phyloP scores from a whole-genome alignment of 2,329 filamentous ascomycete species.

The Penicillium sp. region DNA sequence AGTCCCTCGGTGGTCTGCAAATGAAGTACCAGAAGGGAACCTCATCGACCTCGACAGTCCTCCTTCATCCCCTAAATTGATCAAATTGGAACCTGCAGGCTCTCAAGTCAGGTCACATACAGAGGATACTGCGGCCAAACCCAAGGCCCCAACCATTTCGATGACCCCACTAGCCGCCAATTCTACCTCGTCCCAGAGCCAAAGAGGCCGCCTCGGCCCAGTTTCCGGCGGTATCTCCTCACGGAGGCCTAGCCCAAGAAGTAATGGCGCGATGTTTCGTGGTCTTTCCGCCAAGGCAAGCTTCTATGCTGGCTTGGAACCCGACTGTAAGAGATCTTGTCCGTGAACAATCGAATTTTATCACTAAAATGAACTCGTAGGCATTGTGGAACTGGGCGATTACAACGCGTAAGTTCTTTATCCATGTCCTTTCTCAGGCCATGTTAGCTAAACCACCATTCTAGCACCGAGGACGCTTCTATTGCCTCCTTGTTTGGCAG shows the following conservation, averaged over 20 bases:
- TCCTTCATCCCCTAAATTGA: not conserved
- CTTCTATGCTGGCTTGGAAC: not conserved
- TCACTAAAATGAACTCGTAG: not conserved
- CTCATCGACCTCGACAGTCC: constrained; percentile 2
- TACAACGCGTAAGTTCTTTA: not conserved
- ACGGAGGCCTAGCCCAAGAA: not conserved
- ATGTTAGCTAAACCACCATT: not conserved
- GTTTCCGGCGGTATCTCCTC: not conserved
- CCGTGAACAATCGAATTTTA: not conserved
- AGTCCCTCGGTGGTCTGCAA: not conserved
- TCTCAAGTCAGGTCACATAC: not conserved
- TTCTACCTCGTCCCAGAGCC: not conserved
- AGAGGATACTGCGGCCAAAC: not conserved
- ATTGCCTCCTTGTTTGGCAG: not conserved
- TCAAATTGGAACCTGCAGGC: not conserved
- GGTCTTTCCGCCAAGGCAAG: not conserved
- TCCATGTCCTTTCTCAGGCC: no score
- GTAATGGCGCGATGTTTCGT: not conserved
- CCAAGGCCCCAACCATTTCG: not conserved
- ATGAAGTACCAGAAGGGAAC: not conserved
- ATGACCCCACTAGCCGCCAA: not conserved
- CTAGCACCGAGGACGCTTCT: not conserved
- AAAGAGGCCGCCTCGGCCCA: not conserved
- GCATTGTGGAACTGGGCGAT: not conserved
- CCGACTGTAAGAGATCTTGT: not conserved